Conservation (phyloP, 2,329 filamentous ascomycete genomes). For the Aulographum hederae region DNA sequence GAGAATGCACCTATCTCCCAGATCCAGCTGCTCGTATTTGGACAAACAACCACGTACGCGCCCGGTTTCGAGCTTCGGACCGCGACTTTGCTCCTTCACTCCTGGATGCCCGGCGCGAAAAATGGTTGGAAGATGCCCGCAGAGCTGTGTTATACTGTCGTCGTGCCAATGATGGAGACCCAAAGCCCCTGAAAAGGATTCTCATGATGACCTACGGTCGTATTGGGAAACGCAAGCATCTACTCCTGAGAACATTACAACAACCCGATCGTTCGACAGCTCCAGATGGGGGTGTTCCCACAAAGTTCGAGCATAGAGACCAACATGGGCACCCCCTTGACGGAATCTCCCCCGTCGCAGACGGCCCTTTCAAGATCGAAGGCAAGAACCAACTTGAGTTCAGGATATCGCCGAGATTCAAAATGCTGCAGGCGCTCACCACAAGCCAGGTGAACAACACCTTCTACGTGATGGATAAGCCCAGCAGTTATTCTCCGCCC, state of each 20-base stretch:
- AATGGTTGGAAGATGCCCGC: not conserved
- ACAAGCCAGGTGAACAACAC: conserved; percentile 13
- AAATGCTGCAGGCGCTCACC: conserved; percentile 13
- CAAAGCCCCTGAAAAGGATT: conserved; percentile 29
- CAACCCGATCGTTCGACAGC: conserved; percentile 10
- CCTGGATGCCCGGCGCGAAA: not conserved
- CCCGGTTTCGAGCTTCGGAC: conserved; percentile 20
- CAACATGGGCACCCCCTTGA: not conserved
- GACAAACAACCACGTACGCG: conserved; percentile 28
- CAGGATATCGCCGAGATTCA: conserved; percentile 13
- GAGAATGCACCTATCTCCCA: conserved; percentile 42
- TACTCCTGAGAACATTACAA: conserved; percentile 23
- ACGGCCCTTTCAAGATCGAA: conserved; percentile 1
- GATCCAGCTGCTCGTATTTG: conserved; percentile 34
- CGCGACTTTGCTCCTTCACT: too few relatives aligned
- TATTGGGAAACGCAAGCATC: conserved; percentile 30
- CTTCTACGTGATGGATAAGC: too few relatives aligned
- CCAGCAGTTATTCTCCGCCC: too few relatives aligned
- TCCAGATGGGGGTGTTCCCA: too few relatives aligned
- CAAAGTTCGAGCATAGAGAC: too few relatives aligned
- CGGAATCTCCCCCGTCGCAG: not conserved
- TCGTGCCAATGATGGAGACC: conserved; percentile 37
- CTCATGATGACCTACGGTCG: conserved; percentile 39
- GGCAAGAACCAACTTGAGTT: conserved; percentile 8
- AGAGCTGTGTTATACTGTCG: too few relatives aligned